Percentiles rank a stretch among this genome's conserved stretches.
Evolutionary conservation across 148 eudicot species (phyloP).

Genomic region (Hydrangea macrophylla): DNA sequence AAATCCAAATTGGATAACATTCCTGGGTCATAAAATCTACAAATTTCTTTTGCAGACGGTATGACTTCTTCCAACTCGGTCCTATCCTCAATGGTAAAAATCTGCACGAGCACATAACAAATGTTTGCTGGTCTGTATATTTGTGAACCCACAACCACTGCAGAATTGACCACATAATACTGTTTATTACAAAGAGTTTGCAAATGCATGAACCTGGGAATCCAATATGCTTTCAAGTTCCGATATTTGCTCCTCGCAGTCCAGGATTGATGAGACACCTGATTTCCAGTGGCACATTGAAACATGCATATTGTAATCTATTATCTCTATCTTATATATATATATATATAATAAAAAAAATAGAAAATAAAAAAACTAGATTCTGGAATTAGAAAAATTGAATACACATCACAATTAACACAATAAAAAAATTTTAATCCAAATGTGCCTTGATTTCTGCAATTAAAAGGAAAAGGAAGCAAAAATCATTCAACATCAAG

Average conservation of each 20-base stretch:
- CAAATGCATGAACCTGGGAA: constrained; percentile 42
- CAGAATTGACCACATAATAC: neutral
- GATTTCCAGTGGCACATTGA: constrained; percentile 3
- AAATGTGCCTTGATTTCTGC: neutral
- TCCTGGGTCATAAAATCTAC: constrained; percentile 36
- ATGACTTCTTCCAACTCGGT: constrained; percentile 35
- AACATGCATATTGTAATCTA: neutral
- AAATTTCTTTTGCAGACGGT: constrained; percentile 34
- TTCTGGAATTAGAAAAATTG: neutral
- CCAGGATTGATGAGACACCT: constrained; percentile 45
- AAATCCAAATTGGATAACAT: constrained; percentile 26
- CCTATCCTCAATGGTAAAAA: constrained; percentile 35
- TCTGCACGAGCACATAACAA: constrained; percentile 20
- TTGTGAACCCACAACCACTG: neutral
- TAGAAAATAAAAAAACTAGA: neutral
- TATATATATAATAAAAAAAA: neutral
- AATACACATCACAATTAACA: neutral
- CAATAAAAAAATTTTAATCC: neutral
- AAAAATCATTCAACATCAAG: neutral
- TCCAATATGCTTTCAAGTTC: constrained; percentile 56
- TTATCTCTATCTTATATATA: no score
- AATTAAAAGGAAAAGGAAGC: neutral
- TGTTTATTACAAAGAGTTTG: neutral
- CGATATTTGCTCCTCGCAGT: constrained; percentile 45
- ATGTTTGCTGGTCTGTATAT: neutral